Evolutionary conservation across 2,329 filamentous ascomycete genomes (phyloP).

Genomic region (Paramyrothecium roridum): DNA sequence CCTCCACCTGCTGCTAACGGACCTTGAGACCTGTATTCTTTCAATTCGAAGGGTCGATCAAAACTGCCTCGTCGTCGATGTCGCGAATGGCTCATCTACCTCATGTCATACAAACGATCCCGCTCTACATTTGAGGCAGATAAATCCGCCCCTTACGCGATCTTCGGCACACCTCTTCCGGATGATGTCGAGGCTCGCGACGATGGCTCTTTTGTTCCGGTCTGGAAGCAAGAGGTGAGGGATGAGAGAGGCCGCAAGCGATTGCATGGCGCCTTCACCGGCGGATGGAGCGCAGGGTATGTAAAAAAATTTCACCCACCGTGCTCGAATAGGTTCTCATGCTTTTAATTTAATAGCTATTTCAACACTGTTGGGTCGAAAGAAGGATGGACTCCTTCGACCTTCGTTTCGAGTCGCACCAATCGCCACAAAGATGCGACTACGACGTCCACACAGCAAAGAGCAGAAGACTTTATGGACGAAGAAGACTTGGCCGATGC

Average conservation of each 20-base stretch:
- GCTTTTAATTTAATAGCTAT: conserved; percentile 54
- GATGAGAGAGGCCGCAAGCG: conserved; percentile 89
- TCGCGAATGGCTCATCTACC: conserved; percentile 7
- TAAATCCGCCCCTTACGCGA: conserved; percentile 67
- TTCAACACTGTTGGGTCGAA: conserved; percentile 98
- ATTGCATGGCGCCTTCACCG: conserved; percentile 93
- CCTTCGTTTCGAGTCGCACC: conserved; percentile 85
- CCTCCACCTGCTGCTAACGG: too few species aligned
- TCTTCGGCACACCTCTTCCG: conserved; percentile 83
- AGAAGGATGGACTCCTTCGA: conserved; percentile 92
- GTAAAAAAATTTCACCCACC: conserved; percentile 19
- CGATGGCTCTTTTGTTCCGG: conserved; percentile 85
- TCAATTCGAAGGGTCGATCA: neutral
- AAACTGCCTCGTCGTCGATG: neutral
- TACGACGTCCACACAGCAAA: conserved; percentile 54
- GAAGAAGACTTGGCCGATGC: conserved; percentile 90
- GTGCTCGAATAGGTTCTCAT: conserved; percentile 6
- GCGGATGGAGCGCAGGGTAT: conserved; percentile 94
- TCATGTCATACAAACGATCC: conserved; percentile 78
- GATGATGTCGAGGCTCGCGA: conserved; percentile 76
- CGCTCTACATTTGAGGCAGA: conserved; percentile 77
- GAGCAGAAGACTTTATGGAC: conserved; percentile 92
- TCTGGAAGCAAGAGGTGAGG: conserved; percentile 98
- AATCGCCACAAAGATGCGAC: conserved; percentile 68
- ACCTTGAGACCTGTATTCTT: neutral